Evolutionary conservation across 2,329 filamentous ascomycete genomes (phyloP), one percentile per base, ranked within the genome.

Genomic region (Spiromastix sp.): DNA sequence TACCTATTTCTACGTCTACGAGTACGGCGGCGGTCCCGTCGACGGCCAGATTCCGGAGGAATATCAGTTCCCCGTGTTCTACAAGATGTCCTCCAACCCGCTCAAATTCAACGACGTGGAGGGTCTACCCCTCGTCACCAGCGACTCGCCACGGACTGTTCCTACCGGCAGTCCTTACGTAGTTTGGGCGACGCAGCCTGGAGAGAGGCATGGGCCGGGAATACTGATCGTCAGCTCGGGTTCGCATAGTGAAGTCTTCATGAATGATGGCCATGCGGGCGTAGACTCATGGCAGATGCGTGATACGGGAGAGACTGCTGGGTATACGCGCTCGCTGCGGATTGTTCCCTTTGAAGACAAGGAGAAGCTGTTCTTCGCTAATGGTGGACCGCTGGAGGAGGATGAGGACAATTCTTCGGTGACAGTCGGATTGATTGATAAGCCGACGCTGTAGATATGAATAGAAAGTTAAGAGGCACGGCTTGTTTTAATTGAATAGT

Each of bases 1-100:
- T 48, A n/a, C n/a, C 9, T 81, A 70, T 55, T 71, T 84, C 48
- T 72, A 77, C 60, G 67, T 69, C 4, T 80, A 81, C 52, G 78
- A 82, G 51, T 75, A 72, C 43, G 72, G 72, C 32, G 70, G 69
- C 46, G 48, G 63, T 30, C 58, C 42, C 9, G n/a, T n/a, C n/a
- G n/a, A n/a, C n/a, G n/a, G n/a, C n/a, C 28, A 20, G 19, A 16
- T n/a, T 8, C 16, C 19, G 49, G 6, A 41, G 44, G 21, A 27
- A 10, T 59, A 56, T 51, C 50, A 54, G 5, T 72, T 71, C 52
- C 67, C 70, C 2, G 56, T 73, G 11, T 70, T 70, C 59, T 74
- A 67, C 57, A 67, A 67, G 34, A 61, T 72, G 35, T 56, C 60
- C 4, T 47, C 51, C 4, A 55, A 68, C 39, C 70, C 71, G 0